Percentiles rank a stretch among this genome's conserved stretches.
Evolutionary conservation across 139 green algal species (phyloP).

Genomic region (Micractinium conductrix): DNA sequence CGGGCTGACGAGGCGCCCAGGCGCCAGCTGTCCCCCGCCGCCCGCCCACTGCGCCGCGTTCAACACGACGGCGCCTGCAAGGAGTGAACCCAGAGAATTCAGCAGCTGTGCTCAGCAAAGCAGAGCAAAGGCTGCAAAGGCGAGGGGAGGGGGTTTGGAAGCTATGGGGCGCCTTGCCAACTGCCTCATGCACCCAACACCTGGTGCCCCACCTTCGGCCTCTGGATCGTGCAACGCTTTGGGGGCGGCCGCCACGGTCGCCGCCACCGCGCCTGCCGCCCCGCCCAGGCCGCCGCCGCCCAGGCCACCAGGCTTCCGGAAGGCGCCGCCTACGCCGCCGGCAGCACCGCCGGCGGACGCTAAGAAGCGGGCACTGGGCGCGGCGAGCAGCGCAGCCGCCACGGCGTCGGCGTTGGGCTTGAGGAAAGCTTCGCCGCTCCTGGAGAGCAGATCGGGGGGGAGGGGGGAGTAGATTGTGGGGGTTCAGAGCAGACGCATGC

Average conservation of each 20-base stretch:
- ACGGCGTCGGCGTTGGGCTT: constrained; percentile 16
- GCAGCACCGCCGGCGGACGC: too few relatives aligned
- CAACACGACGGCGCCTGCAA: constrained; percentile 69
- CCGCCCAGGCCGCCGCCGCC: neutral
- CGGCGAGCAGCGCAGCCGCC: constrained; percentile 1
- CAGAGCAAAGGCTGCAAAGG: too few relatives aligned
- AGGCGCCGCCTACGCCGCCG: neutral
- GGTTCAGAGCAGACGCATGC: neutral
- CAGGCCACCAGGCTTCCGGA: neutral
- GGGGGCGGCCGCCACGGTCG: neutral
- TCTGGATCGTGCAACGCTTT: constrained; percentile 65
- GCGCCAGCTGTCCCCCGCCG: constrained; percentile 41
- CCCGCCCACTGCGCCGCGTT: constrained; percentile 64
- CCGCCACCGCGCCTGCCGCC: neutral
- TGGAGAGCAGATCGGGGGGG: neutral
- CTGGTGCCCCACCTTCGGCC: too few relatives aligned
- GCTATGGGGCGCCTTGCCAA: too few relatives aligned
- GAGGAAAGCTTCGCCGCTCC: constrained; percentile 24
- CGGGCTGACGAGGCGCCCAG: constrained; percentile 31
- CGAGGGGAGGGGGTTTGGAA: too few relatives aligned
- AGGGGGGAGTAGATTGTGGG: too few relatives aligned
- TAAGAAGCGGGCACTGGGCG: neutral
- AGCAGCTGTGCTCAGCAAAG: too few relatives aligned
- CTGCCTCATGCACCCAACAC: too few relatives aligned
- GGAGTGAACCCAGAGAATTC: too few relatives aligned